Base-by-base conservation (phyloP, 306 rosid genomes). In the Quercus variabilis region DNA sequence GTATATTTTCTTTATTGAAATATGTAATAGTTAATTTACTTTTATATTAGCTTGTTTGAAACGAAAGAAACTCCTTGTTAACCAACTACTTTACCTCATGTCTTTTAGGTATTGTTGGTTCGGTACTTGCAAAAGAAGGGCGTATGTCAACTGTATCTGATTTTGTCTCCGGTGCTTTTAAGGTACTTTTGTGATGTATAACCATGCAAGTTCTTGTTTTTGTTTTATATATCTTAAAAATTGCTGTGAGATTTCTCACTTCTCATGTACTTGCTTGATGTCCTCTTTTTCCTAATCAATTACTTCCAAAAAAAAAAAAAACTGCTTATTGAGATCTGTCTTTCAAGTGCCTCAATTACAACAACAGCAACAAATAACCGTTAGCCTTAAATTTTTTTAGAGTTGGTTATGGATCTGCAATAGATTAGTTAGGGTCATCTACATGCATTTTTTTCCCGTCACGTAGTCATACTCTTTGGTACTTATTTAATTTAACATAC, bases 121-220 rank as follows among this genome's bases (percentile, higher is more conserved):
- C 98, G n/a, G 91, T 87, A 43, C 78, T 96, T 78, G 99, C 96
- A 18, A 91, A 93, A 79, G 99, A 96, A 80, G 97, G 96, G 46
- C 82, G 91, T 17, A n/a, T 89, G 6, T 78, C 91, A 4, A 89
- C 86, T 43, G 84, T 89, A 23, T 88, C 96, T 68, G 88, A 87
- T 87, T 17, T 90, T 3, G 81, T 89, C 28, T 89, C 99, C 2
- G 94, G 98, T 78, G 94, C 97, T 75, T 87, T 86, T 71, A 93
- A 91, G 98, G 99, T 96, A 82, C 67, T 87, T 46, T 83, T 67
- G 76, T 69, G 5, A 33, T 18, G 3, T 41, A 8, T 41, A 41
- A 41, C 46, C 46, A 41, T 49, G 54, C 5, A 13, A 49, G 4
- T 49, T 10, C 15, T 67, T 67, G 25, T 35, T 18, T 67, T 67